A percentile compares a stretch with the other conserved stretches of the same genome.
Conservation (phyloP, 345 rosid species). For the Eucalyptus leucophloia region DNA sequence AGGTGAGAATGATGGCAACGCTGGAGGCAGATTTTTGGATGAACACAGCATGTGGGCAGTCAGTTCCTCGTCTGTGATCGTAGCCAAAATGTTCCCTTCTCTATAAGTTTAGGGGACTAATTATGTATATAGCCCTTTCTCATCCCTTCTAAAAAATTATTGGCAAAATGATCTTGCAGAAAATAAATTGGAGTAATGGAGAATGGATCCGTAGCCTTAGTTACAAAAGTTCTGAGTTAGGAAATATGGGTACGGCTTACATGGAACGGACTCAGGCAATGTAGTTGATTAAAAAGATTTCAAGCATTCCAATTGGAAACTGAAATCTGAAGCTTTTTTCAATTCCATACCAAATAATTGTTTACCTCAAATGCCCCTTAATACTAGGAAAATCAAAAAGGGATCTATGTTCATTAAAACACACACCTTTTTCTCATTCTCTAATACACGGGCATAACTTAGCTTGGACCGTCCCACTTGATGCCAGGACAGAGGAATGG, state of each 20-base stretch:
- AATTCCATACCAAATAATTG: not conserved
- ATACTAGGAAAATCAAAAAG: not conserved
- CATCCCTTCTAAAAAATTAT: not conserved
- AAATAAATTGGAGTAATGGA: not conserved
- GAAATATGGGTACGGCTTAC: not conserved
- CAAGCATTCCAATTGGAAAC: not conserved
- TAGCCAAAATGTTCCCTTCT: not conserved
- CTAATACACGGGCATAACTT: not conserved
- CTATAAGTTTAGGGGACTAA: not conserved
- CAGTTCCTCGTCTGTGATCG: not conserved
- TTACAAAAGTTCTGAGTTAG: not conserved
- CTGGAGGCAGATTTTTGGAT: conserved; percentile 2
- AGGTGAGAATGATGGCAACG: conserved; percentile 8
- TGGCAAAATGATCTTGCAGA: not conserved
- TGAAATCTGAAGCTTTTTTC: not conserved
- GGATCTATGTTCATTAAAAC: not conserved
- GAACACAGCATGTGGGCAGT: conserved; percentile 17
- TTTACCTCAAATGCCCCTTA: not conserved
- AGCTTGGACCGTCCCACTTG: not conserved
- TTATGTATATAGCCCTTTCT: not conserved
- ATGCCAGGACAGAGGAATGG: not conserved
- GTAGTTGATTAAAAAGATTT: not conserved
- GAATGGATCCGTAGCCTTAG: not conserved
- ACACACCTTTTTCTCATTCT: not conserved
- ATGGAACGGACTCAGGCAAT: not conserved